These are phyloP conservation scores for Pseudogymnoascus sp. DNA, from an alignment of 2,329 filamentous ascomycete genomes.

Conservation along the genomic window DNA sequence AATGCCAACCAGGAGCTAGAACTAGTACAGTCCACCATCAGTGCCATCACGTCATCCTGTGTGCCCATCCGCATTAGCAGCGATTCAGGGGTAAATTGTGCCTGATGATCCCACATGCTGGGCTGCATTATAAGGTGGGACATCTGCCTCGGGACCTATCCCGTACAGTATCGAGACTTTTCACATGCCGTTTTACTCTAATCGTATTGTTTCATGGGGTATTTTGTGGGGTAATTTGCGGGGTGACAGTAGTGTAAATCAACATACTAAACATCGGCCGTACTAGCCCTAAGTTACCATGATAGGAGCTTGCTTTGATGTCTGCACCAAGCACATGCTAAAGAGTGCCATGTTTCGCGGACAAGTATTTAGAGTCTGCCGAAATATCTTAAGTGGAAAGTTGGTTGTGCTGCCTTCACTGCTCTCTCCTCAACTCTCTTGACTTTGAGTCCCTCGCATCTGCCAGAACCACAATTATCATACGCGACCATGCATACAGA, in stretches of 20 bases:
- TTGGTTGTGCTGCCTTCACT: neutral
- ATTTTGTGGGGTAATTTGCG: neutral
- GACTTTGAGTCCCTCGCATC: neutral
- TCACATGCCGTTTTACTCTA: no score
- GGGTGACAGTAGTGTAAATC: neutral
- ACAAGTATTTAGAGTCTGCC: neutral
- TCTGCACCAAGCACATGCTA: neutral
- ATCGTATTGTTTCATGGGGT: neutral
- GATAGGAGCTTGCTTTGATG: neutral
- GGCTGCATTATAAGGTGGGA: neutral
- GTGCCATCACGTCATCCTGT: no score
- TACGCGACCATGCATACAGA: neutral
- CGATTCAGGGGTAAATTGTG: neutral
- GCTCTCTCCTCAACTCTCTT: neutral
- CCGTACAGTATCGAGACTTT: neutral
- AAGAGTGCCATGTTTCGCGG: neutral
- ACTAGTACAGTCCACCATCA: no score
- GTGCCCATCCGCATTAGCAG: no score
- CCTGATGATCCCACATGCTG: constrained; percentile 8
- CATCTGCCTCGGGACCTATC: neutral
- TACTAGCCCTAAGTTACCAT: neutral
- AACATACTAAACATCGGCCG: no score
- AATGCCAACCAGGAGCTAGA: no score
- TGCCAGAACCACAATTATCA: neutral
- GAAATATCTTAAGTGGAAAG: neutral